Evolutionary conservation across 2,329 filamentous ascomycete genomes (phyloP), one percentile per base, ranked within the genome.

Genomic region (Phialocephala sp.): DNA sequence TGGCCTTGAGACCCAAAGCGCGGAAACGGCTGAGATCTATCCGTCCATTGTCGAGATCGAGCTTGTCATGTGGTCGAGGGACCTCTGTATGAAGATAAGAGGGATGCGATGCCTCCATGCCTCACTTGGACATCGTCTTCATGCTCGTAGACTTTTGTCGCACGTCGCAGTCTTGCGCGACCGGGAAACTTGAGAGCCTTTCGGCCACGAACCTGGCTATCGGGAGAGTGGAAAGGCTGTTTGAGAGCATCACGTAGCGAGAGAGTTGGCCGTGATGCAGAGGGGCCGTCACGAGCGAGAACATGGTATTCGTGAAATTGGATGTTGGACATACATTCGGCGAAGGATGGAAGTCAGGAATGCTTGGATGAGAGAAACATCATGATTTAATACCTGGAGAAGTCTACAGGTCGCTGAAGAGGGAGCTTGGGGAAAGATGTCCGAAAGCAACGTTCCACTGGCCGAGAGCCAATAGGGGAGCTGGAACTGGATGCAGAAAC

Each of bases 81-180:
- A 37, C 32, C 35, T 59, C 18, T 52, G 60, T 15, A 56, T 54
- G 35, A 35, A 6, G 45, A 27, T 32, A 37, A 14, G 39, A 60
- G 15, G 22, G 41, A 35, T 58, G 22, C 22, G 41, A 35, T 58
- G 22, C 22, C 27, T 35, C 50, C 50, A 15, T 54, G 41, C 60
- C 43, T 61, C 59, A 60, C 35, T 37, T 54, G 20, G n/a, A 54
- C 59, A 52, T 52, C 47, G 36, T 37, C 36, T 61, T 61, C 47
- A 61, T 61, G 47, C 47, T 43, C 43, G 35, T 43, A 43, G 24
- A 36, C 4, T 62, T 66, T 64, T 66, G 66, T 50, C 57, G 66
- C 66, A 66, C 39, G 41, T 68, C 66, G 66, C 60, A 64, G 8
- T 39, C 58, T 66, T 66, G 61, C 66, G 52, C 64, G 63, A 63